These are phyloP conservation scores for Herpetomonas tarakana DNA, from an alignment of 208 protist species.

Conservation along the genomic window DNA sequence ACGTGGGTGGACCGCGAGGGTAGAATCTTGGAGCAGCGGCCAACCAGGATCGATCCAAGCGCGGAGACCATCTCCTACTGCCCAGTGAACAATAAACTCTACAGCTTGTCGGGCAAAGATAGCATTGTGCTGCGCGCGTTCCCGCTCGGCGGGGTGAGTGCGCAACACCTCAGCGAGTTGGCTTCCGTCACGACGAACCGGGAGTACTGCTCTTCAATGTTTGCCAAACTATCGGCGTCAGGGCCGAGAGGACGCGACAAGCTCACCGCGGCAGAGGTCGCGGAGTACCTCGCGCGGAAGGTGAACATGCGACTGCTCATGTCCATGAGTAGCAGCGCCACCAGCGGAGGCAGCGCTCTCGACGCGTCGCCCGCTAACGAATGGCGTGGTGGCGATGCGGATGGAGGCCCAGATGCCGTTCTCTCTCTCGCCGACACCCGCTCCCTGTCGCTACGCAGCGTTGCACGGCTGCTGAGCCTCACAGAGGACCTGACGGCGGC, in stretches of 20 bases:
- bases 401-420: too few species aligned
- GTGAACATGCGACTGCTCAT: slow-evolving; percentile 11
- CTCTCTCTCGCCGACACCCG: neutral
- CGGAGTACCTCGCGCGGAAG: slow-evolving; percentile 15
- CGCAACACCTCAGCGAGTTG: slow-evolving; percentile 11
- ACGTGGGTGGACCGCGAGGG: neutral
- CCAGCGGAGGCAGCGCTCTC: slow-evolving; percentile 3
- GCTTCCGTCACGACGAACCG: slow-evolving; percentile 29
- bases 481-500: slow-evolving; percentile 10
- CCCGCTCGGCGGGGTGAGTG: slow-evolving; percentile 10
- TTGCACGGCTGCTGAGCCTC: slow-evolving; percentile 27
- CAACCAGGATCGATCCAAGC: neutral
- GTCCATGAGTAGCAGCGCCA: neutral
- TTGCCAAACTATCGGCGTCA: too few species aligned
- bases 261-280: slow-evolving; percentile 6
- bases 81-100: neutral
- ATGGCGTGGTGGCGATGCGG: too few species aligned
- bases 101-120: slow-evolving; percentile 7
- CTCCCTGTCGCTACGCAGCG: slow-evolving; percentile 10
- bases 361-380: too few species aligned
- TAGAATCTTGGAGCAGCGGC: neutral
- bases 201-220: too few species aligned
- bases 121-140: slow-evolving; percentile 20
- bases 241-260: too few species aligned
- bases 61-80: neutral